Evolutionary conservation across 2,329 filamentous ascomycete species (phyloP), one percentile per base, ranked within the genome.

Genomic region (Rhinocladiella similis): DNA sequence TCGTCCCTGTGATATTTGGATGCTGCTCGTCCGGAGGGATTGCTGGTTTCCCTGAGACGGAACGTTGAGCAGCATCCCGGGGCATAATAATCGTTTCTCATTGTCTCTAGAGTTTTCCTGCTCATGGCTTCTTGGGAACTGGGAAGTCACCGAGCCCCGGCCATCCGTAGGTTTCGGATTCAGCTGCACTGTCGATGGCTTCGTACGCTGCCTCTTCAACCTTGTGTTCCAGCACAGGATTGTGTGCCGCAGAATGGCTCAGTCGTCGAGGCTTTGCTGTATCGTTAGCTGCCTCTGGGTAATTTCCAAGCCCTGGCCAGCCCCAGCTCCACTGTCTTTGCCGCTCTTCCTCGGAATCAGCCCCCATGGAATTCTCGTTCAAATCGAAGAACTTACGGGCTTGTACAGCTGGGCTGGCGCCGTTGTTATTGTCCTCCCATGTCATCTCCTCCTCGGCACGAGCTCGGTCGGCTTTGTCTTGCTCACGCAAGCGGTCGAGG

Each of bases 361-460:
- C 46, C 12, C 59, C 59, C 59, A 62, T 62, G 41, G 56, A 57
- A 45, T 62, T 62, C 49, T 62, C 59, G 38, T 62, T 59, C 46
- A 54, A 42, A 18, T 59, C 49, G 5, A 45, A 57, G 13, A 41
- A 47, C 41, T 50, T 47, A n/a, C 47, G 50, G 10, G 59, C 59
- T 47, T 62, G 48, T n/a, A 62, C n/a, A 1, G 59, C 48, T 9
- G 59, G 59, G 42, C 56, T 62, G 36, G 56, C 38, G 7, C 50
- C 53, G 16, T 56, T 49, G 43, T 35, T 56, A 22, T 43, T 43
- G 10, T 29, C n/a, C 14, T 48, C 42, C 25, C 29, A 46, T 25
- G 38, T 16, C 43, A 53, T 57, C 22, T 46, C 45, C 27, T 38
- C 35, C n/a, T 48, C 45, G 36, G 47, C 52, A 12, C 52, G 52